These are phyloP conservation scores for Dittrichia graveolens DNA, from an alignment of 129 eudicot genomes.

Conservation along the genomic window DNA sequence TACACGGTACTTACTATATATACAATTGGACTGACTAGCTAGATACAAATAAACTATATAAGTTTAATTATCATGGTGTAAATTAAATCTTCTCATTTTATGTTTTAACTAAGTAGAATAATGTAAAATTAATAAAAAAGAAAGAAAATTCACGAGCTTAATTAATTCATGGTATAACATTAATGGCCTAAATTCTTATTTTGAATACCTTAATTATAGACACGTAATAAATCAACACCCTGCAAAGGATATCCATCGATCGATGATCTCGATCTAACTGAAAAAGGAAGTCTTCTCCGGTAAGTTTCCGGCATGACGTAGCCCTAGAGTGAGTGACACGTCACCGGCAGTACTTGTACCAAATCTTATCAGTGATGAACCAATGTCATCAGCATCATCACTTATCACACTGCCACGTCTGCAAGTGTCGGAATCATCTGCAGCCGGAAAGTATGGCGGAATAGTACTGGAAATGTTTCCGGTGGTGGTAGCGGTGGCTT, in stretches of 20 bases:
- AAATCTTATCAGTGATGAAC: constrained; percentile 60
- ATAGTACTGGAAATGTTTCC: background rate
- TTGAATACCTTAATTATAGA: constrained; percentile 30
- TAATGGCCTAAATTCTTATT: constrained; percentile 29
- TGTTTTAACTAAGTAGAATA: constrained; percentile 15
- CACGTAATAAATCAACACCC: constrained; percentile 41
- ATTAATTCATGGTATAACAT: constrained; percentile 29
- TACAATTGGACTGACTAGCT: constrained; percentile 28
- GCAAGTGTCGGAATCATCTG: constrained; percentile 30
- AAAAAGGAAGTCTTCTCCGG: constrained; percentile 61
- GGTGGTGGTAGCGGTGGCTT: constrained; percentile 35
- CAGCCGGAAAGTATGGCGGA: constrained; percentile 24
- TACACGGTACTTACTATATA: constrained; percentile 33
- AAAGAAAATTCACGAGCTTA: constrained; percentile 19
- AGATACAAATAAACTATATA: constrained; percentile 24
- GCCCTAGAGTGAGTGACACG: constrained; percentile 92
- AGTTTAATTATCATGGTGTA: constrained; percentile 26
- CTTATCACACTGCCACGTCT: constrained; percentile 32
- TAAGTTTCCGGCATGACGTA: constrained; percentile 84
- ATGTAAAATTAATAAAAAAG: constrained; percentile 13
- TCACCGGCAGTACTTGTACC: constrained; percentile 69
- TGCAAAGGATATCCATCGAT: constrained; percentile 42
- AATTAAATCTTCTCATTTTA: background rate
- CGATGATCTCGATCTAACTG: constrained; percentile 40
- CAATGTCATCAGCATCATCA: constrained; percentile 35